These are phyloP conservation scores for Saposhnikovia divaricata DNA, from an alignment of 129 eudicot species.

Conservation along the genomic window DNA sequence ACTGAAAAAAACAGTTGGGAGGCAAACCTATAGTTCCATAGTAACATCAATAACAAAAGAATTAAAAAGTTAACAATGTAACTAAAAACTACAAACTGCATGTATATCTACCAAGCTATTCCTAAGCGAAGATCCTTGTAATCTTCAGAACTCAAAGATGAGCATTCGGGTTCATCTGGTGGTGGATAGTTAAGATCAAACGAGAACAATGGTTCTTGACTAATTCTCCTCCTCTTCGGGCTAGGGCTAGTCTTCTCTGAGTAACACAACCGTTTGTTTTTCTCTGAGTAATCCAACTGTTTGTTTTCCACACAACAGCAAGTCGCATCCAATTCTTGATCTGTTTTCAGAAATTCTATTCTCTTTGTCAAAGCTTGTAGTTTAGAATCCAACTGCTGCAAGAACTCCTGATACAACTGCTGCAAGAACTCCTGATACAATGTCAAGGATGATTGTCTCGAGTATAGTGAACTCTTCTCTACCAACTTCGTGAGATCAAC, in stretches of 20 bases:
- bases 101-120: background rate
- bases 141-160: background rate
- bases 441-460: background rate
- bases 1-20: background rate
- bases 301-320: background rate
- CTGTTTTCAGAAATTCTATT: background rate
- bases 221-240: background rate
- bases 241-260: background rate
- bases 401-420: background rate
- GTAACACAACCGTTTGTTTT: background rate
- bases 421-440: background rate
- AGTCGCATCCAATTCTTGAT: background rate
- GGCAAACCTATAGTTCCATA: background rate
- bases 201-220: background rate
- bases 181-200: constrained; percentile 11
- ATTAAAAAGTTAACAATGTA: background rate
- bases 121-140: background rate
- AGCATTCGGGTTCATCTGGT: background rate
- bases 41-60: background rate
- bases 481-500: background rate
- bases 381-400: background rate
- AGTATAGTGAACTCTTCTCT: background rate
- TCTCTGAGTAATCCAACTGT: background rate
- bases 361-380: constrained; percentile 4
- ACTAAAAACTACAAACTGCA: background rate